Evolutionary conservation across 305 asterid genomes (phyloP), one percentile per base, ranked within the genome.

Genomic region (Fraxinus sp.): DNA sequence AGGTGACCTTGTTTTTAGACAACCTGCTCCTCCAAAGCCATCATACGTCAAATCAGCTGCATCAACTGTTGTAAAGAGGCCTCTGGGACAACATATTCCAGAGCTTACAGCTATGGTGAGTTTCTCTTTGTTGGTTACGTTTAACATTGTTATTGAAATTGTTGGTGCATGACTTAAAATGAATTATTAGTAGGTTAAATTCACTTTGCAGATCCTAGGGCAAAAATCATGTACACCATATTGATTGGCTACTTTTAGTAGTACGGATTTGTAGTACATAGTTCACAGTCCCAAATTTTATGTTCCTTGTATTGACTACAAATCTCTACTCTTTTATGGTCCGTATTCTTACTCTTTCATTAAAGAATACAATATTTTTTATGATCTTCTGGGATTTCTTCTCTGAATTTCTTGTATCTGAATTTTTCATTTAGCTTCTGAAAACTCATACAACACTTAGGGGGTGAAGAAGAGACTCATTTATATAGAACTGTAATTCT

Each of bases 31-130:
- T 79, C 97, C 87, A 82, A 95, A 93, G 90, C 98, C 99, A 79
- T 97, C 99, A 37, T 95, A 95, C 80, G 86, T 97, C 77, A 97
- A 95, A 84, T 95, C 98, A 81, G 99, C 99, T 83, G 97, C 98
- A 78, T 92, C 99, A 14, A 97, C 99, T 78, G 99, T 97, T 83
- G 93, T 97, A 79, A 97, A 97, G 93, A 97, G 98, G 90, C 99
- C 98, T 85, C 91, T 97, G 84, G 99, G 98, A 77, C 99, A 97
- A 88, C 99, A 97, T 86, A 97, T 98, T 30, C 99, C 99, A 68
- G 98, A 95, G 88, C 92, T 97, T 81, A 97, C 99, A 77, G 93
- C 98, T 43, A 97, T 97, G 99, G 99, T 97, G 84, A 91, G 93
- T 88, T 43, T 70, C n/a, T 74, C 75, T 70, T 79, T 41, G 79